Conservation (phyloP, 139 green algal species). For the Zygnema cylindricum region DNA sequence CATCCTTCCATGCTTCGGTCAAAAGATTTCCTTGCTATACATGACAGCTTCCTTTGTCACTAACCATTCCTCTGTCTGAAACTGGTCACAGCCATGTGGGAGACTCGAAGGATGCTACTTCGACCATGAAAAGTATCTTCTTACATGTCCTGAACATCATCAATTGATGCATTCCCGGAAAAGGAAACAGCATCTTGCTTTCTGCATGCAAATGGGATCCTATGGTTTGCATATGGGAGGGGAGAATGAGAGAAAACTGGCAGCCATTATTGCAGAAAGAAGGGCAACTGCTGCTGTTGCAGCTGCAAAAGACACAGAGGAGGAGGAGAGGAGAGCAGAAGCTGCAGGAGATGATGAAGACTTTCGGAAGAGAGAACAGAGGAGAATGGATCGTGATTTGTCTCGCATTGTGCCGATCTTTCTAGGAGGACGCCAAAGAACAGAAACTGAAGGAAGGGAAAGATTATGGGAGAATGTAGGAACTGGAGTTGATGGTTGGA, state of each 20-base stretch:
- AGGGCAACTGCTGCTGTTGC: slow-evolving; percentile 8
- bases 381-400: slow-evolving; percentile 40
- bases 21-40: no score
- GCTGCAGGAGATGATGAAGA: slow-evolving; percentile 48
- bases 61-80: no score
- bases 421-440: slow-evolving; percentile 36
- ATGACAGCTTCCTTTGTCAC: no score
- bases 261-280: slow-evolving; percentile 5
- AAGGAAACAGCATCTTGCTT: neutral
- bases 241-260: neutral
- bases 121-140: slow-evolving; percentile 52
- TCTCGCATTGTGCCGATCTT: slow-evolving; percentile 14
- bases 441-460: neutral
- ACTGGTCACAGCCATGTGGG: slow-evolving; percentile 50
- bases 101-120: slow-evolving; percentile 51
- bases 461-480: neutral
- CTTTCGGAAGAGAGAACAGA: slow-evolving; percentile 30
- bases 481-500: slow-evolving; percentile 18
- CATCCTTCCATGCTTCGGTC: no score
- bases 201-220: neutral
- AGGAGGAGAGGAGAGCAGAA: slow-evolving; percentile 27
- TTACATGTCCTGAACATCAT: slow-evolving; percentile 58
- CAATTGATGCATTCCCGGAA: neutral
- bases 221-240: neutral
- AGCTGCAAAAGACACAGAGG: slow-evolving; percentile 36